phyloP scores from a whole-genome alignment of 2,329 filamentous ascomycete species.

The Claviceps monticola region DNA sequence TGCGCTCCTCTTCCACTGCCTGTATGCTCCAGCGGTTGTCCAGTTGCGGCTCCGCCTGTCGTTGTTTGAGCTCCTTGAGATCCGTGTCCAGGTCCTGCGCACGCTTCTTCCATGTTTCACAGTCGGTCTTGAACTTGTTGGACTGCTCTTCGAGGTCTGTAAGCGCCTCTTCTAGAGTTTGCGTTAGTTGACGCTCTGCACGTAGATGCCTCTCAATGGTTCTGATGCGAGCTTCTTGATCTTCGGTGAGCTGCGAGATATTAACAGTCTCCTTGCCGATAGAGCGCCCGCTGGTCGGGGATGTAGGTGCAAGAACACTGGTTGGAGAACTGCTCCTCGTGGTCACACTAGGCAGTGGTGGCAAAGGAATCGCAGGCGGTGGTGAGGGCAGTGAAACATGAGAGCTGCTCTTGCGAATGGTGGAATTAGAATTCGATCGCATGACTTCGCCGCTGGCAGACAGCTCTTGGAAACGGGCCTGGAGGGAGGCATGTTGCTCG shows the following conservation, averaged over 20 bases:
- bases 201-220: slow-evolving; percentile 94
- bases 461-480: slow-evolving; percentile 50
- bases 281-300: slow-evolving; percentile 49
- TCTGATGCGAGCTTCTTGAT: slow-evolving; percentile 87
- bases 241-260: slow-evolving; percentile 72
- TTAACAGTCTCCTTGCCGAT: slow-evolving; percentile 60
- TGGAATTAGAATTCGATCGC: slow-evolving; percentile 50
- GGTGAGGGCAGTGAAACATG: slow-evolving; percentile 80
- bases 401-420: slow-evolving; percentile 72
- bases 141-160: slow-evolving; percentile 86
- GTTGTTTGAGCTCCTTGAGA: slow-evolving; percentile 49
- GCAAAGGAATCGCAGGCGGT: slow-evolving; percentile 88
- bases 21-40: slow-evolving; percentile 61
- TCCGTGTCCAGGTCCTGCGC: slow-evolving; percentile 61
- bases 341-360: slow-evolving; percentile 60
- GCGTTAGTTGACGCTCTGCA: slow-evolving; percentile 91
- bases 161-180: slow-evolving; percentile 87
- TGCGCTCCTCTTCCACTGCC: slow-evolving; percentile 90
- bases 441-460: slow-evolving; percentile 29
- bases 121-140: slow-evolving; percentile 82
- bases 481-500: slow-evolving; percentile 60
- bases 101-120: slow-evolving; percentile 83
- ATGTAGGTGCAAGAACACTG: slow-evolving; percentile 27
- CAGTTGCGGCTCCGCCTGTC: slow-evolving; percentile 30
- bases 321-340: slow-evolving; percentile 31